A percentile compares a stretch with the other conserved stretches of the same genome.
Conservation (phyloP, 2,329 filamentous ascomycete species). For the Aureobasidium lini region DNA sequence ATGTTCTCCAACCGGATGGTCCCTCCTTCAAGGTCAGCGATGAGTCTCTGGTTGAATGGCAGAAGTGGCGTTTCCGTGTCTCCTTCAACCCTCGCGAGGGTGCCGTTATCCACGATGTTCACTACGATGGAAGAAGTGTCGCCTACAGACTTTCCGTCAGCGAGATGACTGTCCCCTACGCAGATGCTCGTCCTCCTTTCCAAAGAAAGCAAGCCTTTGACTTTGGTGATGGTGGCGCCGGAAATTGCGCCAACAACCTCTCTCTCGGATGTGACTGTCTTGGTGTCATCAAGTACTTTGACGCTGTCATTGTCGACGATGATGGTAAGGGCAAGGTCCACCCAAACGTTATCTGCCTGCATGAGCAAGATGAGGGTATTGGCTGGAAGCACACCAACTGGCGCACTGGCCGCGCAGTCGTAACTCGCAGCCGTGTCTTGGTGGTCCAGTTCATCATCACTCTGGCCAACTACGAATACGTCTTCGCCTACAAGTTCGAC, state of each 20-base stretch:
- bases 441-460: constrained; percentile 63
- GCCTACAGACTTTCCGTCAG: constrained; percentile 60
- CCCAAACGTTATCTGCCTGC: constrained; percentile 58
- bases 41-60: constrained; percentile 38
- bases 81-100: constrained; percentile 65
- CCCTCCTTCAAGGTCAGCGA: constrained; percentile 54
- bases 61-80: constrained; percentile 54
- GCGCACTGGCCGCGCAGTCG: constrained; percentile 54
- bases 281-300: constrained; percentile 49
- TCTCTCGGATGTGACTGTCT: constrained; percentile 61
- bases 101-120: constrained; percentile 61
- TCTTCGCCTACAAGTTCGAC: constrained; percentile 58
- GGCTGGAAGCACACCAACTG: constrained; percentile 66
- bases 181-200: constrained; percentile 50
- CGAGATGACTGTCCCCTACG: constrained; percentile 50
- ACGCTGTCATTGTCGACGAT: constrained; percentile 45
- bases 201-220: constrained; percentile 65
- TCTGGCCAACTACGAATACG: constrained; percentile 64
- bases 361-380: constrained; percentile 63
- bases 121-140: constrained; percentile 57
- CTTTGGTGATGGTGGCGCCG: constrained; percentile 60
- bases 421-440: constrained; percentile 54
- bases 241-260: constrained; percentile 59
- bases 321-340: constrained; percentile 47
- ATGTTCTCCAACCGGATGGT: constrained; percentile 64